A percentile compares a stretch with the other conserved stretches of the same genome.
These are phyloP conservation scores for Sclerotinia subarctica DNA, from an alignment of 2,329 filamentous ascomycete genomes.

Conservation along the genomic window DNA sequence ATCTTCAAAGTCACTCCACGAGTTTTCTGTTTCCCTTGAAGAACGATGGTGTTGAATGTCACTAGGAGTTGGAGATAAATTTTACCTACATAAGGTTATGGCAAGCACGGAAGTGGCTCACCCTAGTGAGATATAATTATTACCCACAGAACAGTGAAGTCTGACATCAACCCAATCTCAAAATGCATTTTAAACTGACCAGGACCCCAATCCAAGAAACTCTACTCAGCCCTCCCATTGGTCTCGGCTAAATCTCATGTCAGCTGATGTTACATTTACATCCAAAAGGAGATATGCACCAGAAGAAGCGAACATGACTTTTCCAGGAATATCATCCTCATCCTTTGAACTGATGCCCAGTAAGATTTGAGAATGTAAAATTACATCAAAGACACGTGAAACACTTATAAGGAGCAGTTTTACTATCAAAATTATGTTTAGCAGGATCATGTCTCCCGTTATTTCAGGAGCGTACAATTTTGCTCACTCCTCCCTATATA, in stretches of 20 bases:
- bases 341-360: conserved; percentile 5
- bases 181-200: conserved; percentile 2
- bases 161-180: conserved; percentile 5
- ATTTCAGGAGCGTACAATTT: conserved; percentile 15
- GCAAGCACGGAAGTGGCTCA: neutral
- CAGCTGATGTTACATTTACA: conserved; percentile 17
- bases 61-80: neutral
- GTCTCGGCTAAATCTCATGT: conserved; percentile 7
- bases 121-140: neutral
- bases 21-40: neutral
- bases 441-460: conserved; percentile 11
- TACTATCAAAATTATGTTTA: neutral
- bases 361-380: conserved; percentile 6
- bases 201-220: neutral
- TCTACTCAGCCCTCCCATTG: neutral
- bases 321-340: conserved; percentile 15
- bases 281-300: neutral
- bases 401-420: neutral
- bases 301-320: neutral
- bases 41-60: neutral
- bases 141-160: neutral
- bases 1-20: neutral
- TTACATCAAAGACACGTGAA: conserved; percentile 8
- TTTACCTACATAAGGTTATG: neutral
- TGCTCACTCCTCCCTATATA: neutral